A percentile compares a stretch with the other conserved stretches of the same genome.
phyloP scores from a whole-genome alignment of 78 protist species.

The Protostelium mycophagum region DNA sequence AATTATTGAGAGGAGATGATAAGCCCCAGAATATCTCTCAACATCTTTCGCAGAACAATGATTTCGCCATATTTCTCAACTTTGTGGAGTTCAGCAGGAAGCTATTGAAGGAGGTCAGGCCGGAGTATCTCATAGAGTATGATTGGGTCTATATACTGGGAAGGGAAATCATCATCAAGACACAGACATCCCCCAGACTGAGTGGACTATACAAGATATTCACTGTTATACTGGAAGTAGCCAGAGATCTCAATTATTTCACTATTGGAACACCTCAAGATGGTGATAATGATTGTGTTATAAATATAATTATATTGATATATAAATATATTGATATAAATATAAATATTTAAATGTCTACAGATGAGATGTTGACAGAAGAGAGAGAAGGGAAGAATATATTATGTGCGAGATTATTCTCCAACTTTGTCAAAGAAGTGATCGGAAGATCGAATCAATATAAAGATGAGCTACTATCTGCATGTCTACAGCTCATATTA shows the following conservation, averaged over 20 bases:
- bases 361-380: background rate
- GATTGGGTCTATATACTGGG: conserved; percentile 56
- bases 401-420: conserved; percentile 34
- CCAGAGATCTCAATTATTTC: conserved; percentile 30
- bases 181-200: conserved; percentile 44
- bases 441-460: conserved; percentile 14
- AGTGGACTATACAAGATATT: conserved; percentile 58
- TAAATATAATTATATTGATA: background rate
- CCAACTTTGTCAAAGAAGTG: conserved; percentile 40
- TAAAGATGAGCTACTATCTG: conserved; percentile 64
- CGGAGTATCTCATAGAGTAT: conserved; percentile 11
- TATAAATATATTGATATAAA: background rate
- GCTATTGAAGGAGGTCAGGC: conserved; percentile 18
- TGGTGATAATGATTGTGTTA: too few relatives aligned
- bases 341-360: background rate
- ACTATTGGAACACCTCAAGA: background rate
- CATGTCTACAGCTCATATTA: conserved; percentile 40
- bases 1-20: background rate
- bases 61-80: conserved; percentile 50
- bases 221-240: conserved; percentile 22
- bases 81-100: conserved; percentile 48
- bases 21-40: conserved; percentile 24
- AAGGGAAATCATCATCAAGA: conserved; percentile 33
- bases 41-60: conserved; percentile 26
- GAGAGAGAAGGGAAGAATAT: conserved; percentile 29